phyloP scores from a whole-genome alignment of 2,329 filamentous ascomycete genomes.

The Sporothrix pallida region DNA sequence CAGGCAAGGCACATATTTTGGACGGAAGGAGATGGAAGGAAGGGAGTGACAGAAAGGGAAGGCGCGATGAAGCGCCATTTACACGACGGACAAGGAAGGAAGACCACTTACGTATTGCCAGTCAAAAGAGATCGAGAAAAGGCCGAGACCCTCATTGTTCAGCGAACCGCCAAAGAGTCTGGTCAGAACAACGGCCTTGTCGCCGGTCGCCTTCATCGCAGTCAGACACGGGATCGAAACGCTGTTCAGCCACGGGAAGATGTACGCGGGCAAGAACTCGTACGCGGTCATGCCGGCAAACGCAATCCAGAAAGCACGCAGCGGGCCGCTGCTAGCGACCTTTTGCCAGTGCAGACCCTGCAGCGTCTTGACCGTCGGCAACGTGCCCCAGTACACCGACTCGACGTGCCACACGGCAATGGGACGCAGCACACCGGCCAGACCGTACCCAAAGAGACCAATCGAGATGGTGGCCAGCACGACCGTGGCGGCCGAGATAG shows the following conservation, averaged over 20 bases:
- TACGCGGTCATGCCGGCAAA: constrained; percentile 54
- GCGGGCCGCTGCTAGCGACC: constrained; percentile 56
- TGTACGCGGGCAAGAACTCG: constrained; percentile 61
- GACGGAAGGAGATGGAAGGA: too few relatives aligned
- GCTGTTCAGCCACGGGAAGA: constrained; percentile 61
- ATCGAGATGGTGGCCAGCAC: constrained; percentile 59
- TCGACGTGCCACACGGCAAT: constrained; percentile 62
- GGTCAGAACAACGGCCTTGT: constrained; percentile 52
- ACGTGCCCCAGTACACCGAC: constrained; percentile 60
- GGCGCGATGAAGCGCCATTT: too few relatives aligned
- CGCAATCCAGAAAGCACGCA: constrained; percentile 59
- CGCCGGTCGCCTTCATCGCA: constrained; percentile 56
- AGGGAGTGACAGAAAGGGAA: too few relatives aligned
- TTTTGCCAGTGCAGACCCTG: constrained; percentile 61
- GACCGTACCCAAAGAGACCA: constrained; percentile 60
- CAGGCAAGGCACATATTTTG: too few relatives aligned
- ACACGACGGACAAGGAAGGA: neutral
- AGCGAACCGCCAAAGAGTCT: constrained; percentile 58
- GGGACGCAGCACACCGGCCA: constrained; percentile 59
- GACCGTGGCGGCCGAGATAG: constrained; percentile 53
- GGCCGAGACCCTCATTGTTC: constrained; percentile 59
- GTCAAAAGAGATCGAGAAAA: constrained; percentile 58
- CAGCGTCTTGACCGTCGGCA: constrained; percentile 60
- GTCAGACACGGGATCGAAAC: constrained; percentile 61
- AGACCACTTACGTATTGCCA: constrained; percentile 58